Conservation (phyloP, 495 filamentous ascomycete genomes). For the Barbatosphaeria neglecta region DNA sequence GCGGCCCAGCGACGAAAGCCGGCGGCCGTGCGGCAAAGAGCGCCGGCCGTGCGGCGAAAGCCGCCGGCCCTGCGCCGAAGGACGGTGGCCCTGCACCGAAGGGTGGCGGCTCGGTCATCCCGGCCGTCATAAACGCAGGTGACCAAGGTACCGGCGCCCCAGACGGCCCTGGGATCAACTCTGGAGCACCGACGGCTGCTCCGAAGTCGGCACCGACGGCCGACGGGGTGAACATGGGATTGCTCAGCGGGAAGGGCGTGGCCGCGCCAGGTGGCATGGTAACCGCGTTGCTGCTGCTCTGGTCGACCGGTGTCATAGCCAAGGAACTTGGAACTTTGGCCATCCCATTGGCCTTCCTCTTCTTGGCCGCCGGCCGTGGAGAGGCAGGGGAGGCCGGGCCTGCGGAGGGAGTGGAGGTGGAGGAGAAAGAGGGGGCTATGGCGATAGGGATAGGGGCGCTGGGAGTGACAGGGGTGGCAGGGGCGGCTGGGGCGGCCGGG, state of each 20-base stretch:
- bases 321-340: slow-evolving; percentile 58
- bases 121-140: too few relatives aligned
- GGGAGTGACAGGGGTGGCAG: too few relatives aligned
- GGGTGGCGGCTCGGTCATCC: too few relatives aligned
- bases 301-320: slow-evolving; percentile 67
- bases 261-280: slow-evolving; percentile 21
- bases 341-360: slow-evolving; percentile 57
- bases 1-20: slow-evolving; percentile 46
- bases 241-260: slow-evolving; percentile 29
- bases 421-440: neutral
- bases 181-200: neutral
- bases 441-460: too few relatives aligned
- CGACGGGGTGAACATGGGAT: neutral
- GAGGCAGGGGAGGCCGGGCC: too few relatives aligned
- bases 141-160: too few relatives aligned
- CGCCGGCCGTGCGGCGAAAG: neutral
- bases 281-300: slow-evolving; percentile 22
- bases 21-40: slow-evolving; percentile 20
- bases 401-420: neutral
- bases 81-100: neutral
- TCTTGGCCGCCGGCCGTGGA: slow-evolving; percentile 39
- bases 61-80: neutral
- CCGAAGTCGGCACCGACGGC: neutral
- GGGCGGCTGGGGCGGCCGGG: too few relatives aligned
- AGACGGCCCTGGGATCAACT: neutral